Percentiles rank a stretch among this genome's conserved stretches.
Evolutionary conservation across 306 rosid genomes (phyloP).

Genomic region (Sicyos baderoa): DNA sequence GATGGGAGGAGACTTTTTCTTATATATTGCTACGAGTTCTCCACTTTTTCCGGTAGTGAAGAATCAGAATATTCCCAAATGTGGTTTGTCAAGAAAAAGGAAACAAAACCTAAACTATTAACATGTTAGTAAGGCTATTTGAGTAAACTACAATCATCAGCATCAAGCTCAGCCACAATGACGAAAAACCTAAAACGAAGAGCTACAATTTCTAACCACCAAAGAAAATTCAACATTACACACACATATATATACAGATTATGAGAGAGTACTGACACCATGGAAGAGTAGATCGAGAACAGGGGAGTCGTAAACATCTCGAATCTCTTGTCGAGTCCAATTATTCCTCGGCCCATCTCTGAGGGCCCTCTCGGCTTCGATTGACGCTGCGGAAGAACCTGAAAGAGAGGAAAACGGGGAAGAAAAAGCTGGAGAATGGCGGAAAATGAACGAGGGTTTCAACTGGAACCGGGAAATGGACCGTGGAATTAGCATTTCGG

Average conservation of each 20-base stretch:
- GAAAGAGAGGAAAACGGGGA: conserved; percentile 19
- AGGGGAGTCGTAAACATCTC: conserved; percentile 67
- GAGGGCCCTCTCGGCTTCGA: conserved; percentile 58
- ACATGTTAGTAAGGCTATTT: background rate
- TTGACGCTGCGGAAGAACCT: conserved; percentile 58
- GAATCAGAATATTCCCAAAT: background rate
- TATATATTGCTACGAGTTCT: too few relatives aligned
- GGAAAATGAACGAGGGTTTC: conserved; percentile 21
- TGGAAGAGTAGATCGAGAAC: conserved; percentile 93
- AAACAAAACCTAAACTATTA: background rate
- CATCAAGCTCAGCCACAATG: background rate
- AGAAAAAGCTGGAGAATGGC: conserved; percentile 31
- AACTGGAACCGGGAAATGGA: conserved; percentile 27
- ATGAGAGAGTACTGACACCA: conserved; percentile 45
- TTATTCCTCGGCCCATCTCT: conserved; percentile 62
- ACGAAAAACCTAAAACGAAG: background rate
- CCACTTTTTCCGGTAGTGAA: too few relatives aligned
- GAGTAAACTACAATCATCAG: background rate
- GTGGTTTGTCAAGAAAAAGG: background rate
- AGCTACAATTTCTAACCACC: background rate
- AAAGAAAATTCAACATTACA: background rate
- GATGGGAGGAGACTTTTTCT: too few relatives aligned
- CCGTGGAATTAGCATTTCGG: conserved; percentile 34
- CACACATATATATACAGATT: background rate
- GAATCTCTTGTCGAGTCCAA: conserved; percentile 64